These are phyloP conservation scores for Aureobasidium sp. DNA, from an alignment of 2,329 filamentous ascomycete genomes.

Conservation along the genomic window DNA sequence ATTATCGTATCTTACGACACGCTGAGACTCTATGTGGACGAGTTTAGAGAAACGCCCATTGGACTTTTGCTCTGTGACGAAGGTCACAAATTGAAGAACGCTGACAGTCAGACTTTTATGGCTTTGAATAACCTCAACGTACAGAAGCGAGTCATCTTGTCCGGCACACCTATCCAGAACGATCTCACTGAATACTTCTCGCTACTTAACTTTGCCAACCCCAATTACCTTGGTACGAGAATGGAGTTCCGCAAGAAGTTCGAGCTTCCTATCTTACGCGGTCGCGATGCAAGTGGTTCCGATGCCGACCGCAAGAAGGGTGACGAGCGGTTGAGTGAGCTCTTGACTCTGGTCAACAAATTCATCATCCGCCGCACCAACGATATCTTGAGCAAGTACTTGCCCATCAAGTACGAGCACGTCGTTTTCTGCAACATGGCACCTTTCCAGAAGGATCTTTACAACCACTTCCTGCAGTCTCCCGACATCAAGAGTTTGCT, in stretches of 20 bases:
- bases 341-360: conserved; percentile 84
- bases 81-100: conserved; percentile 93
- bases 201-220: conserved; percentile 93
- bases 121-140: conserved; percentile 89
- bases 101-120: conserved; percentile 89
- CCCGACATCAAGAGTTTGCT: conserved; percentile 89
- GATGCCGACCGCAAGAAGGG: conserved; percentile 76
- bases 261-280: conserved; percentile 84
- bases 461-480: conserved; percentile 95
- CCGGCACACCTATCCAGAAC: conserved; percentile 95
- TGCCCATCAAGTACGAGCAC: conserved; percentile 98
- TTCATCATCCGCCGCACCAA: conserved; percentile 98
- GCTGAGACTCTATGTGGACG: conserved; percentile 79
- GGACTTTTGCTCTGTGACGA: conserved; percentile 93
- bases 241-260: conserved; percentile 90
- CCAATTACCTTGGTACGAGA: conserved; percentile 79
- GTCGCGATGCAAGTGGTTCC: conserved; percentile 82
- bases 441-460: conserved; percentile 85
- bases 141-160: conserved; percentile 83
- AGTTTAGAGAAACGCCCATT: conserved; percentile 83
- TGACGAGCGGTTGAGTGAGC: conserved; percentile 72
- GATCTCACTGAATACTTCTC: conserved; percentile 98
- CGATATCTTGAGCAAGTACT: conserved; percentile 94
- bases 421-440: conserved; percentile 96
- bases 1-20: conserved; percentile 98